Conservation (phyloP, 2,329 filamentous ascomycete species). For the Thielaviopsis punctulata region DNA sequence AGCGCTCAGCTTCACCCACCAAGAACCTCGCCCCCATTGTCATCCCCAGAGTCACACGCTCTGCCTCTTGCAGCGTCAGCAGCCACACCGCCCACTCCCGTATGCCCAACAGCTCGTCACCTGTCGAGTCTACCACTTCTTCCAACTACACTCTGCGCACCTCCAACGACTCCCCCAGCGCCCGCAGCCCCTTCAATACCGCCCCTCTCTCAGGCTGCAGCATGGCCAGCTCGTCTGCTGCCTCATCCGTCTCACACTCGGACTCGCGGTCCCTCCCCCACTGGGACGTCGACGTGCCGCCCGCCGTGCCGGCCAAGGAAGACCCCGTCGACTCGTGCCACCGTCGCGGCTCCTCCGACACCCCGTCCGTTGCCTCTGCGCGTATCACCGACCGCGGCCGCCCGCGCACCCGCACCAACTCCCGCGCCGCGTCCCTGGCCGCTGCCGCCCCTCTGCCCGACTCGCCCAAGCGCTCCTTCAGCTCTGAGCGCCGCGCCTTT, state of each 20-base stretch:
- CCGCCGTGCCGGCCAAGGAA: constrained; percentile 4
- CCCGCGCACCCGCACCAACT: constrained; percentile 36
- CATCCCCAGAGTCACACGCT: constrained; percentile 8
- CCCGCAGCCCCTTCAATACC: background rate
- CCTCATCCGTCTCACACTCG: background rate
- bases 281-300: background rate
- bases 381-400: constrained; percentile 43
- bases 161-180: constrained; percentile 1
- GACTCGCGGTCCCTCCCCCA: constrained; percentile 1
- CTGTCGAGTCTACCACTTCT: background rate
- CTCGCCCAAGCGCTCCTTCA: constrained; percentile 28
- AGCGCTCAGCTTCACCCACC: constrained; percentile 4
- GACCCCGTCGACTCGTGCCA: constrained; percentile 18
- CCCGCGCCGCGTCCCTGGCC: constrained; percentile 20
- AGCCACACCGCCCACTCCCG: background rate
- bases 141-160: constrained; percentile 1
- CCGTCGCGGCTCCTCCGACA: constrained; percentile 38
- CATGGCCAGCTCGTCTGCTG: background rate
- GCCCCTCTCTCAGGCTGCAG: background rate
- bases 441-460: constrained; percentile 14
- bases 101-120: background rate
- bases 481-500: constrained; percentile 38
- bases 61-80: constrained; percentile 4
- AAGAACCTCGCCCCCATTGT: constrained; percentile 6
- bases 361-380: background rate